A percentile compares a stretch with the other conserved stretches of the same genome.
Conservation (phyloP, 1,139 yeast species). For the Sugiyamaella novakii region DNA sequence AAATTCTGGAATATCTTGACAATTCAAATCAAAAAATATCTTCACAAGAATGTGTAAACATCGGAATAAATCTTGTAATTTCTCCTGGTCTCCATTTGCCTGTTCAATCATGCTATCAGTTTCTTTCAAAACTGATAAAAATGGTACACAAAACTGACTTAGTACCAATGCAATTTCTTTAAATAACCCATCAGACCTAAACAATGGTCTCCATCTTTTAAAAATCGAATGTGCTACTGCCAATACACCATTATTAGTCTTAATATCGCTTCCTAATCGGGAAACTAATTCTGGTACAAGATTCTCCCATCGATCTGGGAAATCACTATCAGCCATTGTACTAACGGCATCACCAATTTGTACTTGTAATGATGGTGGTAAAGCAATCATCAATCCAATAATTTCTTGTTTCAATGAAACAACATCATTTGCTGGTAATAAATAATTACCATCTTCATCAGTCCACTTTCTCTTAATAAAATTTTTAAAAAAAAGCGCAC, state of each 20-base stretch:
- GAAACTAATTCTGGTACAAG: constrained; percentile 72
- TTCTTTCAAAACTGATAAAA: constrained; percentile 61
- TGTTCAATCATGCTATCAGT: constrained; percentile 67
- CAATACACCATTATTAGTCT: constrained; percentile 79
- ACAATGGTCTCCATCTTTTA: constrained; percentile 94
- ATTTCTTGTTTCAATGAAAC: constrained; percentile 72
- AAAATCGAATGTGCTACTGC: constrained; percentile 94
- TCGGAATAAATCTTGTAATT: constrained; percentile 61
- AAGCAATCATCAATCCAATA: constrained; percentile 75
- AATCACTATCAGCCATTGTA: constrained; percentile 92
- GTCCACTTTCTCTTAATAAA: constrained; percentile 84
- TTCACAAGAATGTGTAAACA: constrained; percentile 72
- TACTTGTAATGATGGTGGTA: constrained; percentile 74
- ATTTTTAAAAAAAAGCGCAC: constrained; percentile 88
- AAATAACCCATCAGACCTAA: constrained; percentile 87
- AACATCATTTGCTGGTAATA: constrained; percentile 64
- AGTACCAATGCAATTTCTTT: constrained; percentile 85
- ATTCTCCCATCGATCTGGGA: constrained; percentile 86
- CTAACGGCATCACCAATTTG: constrained; percentile 95
- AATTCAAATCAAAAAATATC: constrained; percentile 88
- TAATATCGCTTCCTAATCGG: constrained; percentile 67
- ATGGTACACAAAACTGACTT: constrained; percentile 83
- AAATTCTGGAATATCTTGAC: constrained; percentile 97
- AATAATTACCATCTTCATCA: constrained; percentile 81
- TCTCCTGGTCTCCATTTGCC: constrained; percentile 47